Percentiles rank a stretch among this genome's conserved stretches.
Conservation (phyloP, 1,284 basidiomycete genomes). For the Marasmius oreades region DNA sequence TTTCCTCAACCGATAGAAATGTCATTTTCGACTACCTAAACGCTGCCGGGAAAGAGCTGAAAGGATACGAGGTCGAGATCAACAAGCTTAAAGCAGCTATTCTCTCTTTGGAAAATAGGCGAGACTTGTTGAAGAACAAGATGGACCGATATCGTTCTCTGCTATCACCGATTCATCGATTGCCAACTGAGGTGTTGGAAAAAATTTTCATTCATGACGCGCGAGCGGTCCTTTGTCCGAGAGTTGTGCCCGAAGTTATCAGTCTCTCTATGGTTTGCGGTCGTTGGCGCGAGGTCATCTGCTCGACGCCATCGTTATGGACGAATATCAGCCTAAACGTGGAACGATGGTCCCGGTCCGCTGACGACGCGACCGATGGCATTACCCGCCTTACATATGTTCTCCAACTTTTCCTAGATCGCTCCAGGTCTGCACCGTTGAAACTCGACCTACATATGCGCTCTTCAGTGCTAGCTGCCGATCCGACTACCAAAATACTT, state of each 20-base stretch:
- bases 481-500: too few relatives aligned
- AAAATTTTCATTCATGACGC: not conserved
- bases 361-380: too few relatives aligned
- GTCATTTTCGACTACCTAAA: not conserved
- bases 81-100: not conserved
- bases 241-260: not conserved
- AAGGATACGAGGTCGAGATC: not conserved
- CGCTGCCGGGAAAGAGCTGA: not conserved
- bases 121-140: not conserved
- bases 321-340: too few relatives aligned
- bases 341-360: too few relatives aligned
- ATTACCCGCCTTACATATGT: not conserved
- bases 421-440: not conserved
- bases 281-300: not conserved
- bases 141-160: not conserved
- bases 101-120: not conserved
- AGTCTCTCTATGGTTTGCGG: not conserved
- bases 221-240: not conserved
- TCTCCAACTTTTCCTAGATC: not conserved
- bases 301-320: not conserved
- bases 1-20: not conserved
- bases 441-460: not conserved
- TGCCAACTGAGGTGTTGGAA: not conserved
- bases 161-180: not conserved
- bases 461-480: not conserved